Base-by-base conservation (phyloP, 1,284 basidiomycete genomes). In the Apiotrichum brassicae region DNA sequence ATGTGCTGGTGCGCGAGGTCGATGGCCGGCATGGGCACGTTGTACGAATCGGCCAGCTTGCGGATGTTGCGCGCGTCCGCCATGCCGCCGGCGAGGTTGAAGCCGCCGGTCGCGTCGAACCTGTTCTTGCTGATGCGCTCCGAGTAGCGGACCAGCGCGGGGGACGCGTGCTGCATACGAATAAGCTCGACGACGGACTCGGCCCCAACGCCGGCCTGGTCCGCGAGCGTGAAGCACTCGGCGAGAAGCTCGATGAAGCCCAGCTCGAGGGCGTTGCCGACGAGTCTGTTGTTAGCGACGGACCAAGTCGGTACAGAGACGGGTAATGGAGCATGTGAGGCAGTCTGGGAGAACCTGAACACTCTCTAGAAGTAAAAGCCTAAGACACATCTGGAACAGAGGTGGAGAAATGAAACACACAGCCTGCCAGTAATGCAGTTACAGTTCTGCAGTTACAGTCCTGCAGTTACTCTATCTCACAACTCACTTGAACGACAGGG, bases 51-150 rank as follows among this genome's bases (percentile, higher is more conserved):
- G 6, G 76, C 77, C 8, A 78, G 63, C 52, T 69, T 64, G 39
- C 73, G 67, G 35, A 78, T 76, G 59, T 78, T 74, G 40, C 77
- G 68, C 1, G 82, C 81, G 65, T 93, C 89, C 62, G 89, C 89
- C 62, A 93, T 82, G n/a, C 89, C 91, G 16, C 87, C 87, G 33
- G 85, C 83, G 47, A 93, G 81, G n/a, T 83, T 77, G 68, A 94
- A 93, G n/a, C 89, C 91, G 34, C 77, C 77, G 9, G 79, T 76
- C 18, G 83, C 86, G 54, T 89, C 83, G 65, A 91, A 93, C 32
- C 80, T 75, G 72, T 88, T 76, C 36, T 68, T 51, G 13, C 59
- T 55, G 42, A 63, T 65, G 40, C 61, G 52, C 46, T 60, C 59
- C 6, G 66, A 58, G 47, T 64, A 60, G 28, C 55, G 49, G 3